Evolutionary conservation across 1,284 basidiomycete genomes (phyloP).

Genomic region (Grifola frondosa): DNA sequence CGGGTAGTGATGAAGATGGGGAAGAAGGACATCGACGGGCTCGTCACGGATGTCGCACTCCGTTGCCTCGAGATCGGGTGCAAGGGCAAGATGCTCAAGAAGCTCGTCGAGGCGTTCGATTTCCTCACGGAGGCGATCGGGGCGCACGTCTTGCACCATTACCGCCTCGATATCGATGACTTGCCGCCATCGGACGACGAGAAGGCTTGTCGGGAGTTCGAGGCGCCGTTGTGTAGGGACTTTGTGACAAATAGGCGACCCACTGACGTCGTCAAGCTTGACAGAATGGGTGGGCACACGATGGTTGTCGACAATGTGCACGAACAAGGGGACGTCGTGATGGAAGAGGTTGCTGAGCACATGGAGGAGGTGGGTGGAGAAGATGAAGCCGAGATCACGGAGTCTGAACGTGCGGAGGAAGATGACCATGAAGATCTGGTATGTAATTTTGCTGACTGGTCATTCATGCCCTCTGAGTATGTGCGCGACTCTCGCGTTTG

Average conservation of each 20-base stretch:
- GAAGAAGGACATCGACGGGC: slow-evolving; percentile 38
- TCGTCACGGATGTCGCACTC: slow-evolving; percentile 54
- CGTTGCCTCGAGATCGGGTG: slow-evolving; percentile 61
- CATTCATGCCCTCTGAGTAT: not conserved
- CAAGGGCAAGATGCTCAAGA: slow-evolving; percentile 69
- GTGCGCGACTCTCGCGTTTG: slow-evolving; percentile 2
- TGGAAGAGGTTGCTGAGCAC: slow-evolving; percentile 4
- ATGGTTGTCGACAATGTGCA: slow-evolving; percentile 5
- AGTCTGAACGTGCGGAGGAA: slow-evolving; percentile 5
- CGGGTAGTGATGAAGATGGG: slow-evolving; percentile 44
- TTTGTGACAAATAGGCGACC: slow-evolving; percentile 21
- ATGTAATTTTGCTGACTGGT: slow-evolving; percentile 4
- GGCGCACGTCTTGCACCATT: slow-evolving; percentile 44
- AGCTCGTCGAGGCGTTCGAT: slow-evolving; percentile 47
- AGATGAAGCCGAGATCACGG: slow-evolving; percentile 6
- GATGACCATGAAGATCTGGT: slow-evolving; percentile 16
- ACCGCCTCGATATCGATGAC: slow-evolving; percentile 51
- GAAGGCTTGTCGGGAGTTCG: slow-evolving; percentile 40
- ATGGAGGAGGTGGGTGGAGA: slow-evolving; percentile 16
- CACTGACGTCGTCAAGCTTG: slow-evolving; percentile 20
- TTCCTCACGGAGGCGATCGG: slow-evolving; percentile 43
- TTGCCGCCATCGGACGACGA: slow-evolving; percentile 51
- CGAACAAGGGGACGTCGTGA: no score
- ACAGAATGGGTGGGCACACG: slow-evolving; percentile 24
- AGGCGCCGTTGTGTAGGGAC: slow-evolving; percentile 53